Evolutionary conservation across 441 rosid species (phyloP).

Genomic region (Syzygium syzygioides): DNA sequence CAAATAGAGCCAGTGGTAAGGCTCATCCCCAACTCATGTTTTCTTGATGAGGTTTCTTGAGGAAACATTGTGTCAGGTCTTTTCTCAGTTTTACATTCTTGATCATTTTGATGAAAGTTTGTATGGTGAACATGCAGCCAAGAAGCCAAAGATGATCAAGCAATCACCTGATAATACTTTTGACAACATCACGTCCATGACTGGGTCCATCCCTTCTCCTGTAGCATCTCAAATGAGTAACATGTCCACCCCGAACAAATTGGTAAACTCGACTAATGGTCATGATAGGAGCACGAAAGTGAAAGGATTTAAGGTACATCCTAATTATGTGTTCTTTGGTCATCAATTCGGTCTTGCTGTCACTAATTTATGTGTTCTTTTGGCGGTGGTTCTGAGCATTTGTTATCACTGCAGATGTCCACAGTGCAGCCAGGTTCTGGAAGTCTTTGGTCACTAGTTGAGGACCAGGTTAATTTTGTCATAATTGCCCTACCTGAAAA

Average conservation of each 20-base stretch:
- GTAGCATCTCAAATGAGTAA: slow-evolving; percentile 85
- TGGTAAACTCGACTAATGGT: slow-evolving; percentile 62
- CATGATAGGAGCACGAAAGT: slow-evolving; percentile 74
- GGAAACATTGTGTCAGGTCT: not conserved
- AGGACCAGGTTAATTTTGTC: slow-evolving; percentile 74
- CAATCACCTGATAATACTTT: not conserved
- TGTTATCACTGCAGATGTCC: slow-evolving; percentile 47
- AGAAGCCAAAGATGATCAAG: not conserved
- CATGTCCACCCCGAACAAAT: slow-evolving; percentile 81
- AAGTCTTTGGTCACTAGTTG: slow-evolving; percentile 91
- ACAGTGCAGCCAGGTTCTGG: slow-evolving; percentile 76
- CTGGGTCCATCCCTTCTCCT: slow-evolving; percentile 77
- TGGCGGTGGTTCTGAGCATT: slow-evolving; percentile 11
- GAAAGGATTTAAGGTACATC: slow-evolving; percentile 71
- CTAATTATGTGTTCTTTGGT: too few relatives aligned
- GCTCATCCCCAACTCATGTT: not conserved
- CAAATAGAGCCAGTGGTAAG: not conserved
- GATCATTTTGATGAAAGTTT: not conserved
- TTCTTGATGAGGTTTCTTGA: not conserved
- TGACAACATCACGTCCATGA: slow-evolving; percentile 6
- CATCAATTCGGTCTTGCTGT: slow-evolving; percentile 3
- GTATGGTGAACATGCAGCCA: not conserved
- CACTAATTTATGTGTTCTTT: not conserved
- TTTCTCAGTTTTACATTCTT: not conserved
- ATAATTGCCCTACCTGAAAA: not conserved